phyloP scores from a whole-genome alignment of 2,329 filamentous ascomycete genomes.

The Chrysoporthe deuterocubensis region DNA sequence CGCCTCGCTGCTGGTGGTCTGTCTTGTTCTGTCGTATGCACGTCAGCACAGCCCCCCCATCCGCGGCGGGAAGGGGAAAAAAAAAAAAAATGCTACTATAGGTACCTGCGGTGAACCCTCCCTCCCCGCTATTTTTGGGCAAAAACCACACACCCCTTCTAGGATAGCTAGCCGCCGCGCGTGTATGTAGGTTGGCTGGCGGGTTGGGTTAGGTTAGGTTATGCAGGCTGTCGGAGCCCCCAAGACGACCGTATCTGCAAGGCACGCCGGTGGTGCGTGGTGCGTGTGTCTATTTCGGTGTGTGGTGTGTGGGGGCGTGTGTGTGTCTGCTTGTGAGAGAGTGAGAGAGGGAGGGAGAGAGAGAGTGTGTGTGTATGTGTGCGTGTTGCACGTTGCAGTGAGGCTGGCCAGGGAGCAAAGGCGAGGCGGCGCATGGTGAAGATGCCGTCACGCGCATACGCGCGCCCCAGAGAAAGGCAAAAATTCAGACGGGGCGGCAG shows the following conservation, averaged over 20 bases:
- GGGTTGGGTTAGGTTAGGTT: not conserved
- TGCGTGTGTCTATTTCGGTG: slow-evolving; percentile 1
- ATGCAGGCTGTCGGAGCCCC: slow-evolving; percentile 2
- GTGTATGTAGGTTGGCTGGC: not conserved
- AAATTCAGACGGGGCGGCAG: not conserved
- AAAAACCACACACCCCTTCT: not conserved
- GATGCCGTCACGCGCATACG: no score
- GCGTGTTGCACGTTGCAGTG: slow-evolving; percentile 1
- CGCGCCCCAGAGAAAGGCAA: not conserved
- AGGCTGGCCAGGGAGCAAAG: not conserved
- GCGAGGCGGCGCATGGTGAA: no score
- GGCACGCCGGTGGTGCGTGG: not conserved
- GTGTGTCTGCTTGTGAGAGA: not conserved
- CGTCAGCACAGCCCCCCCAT: slow-evolving; percentile 23
- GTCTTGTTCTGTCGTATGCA: not conserved
- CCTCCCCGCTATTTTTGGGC: not conserved
- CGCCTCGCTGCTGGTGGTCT: not conserved
- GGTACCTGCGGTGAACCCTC: no score
- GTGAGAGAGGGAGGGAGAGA: no score
- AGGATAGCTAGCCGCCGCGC: not conserved
- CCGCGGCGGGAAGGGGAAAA: not conserved
- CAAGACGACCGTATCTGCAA: not conserved
- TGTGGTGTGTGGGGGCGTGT: not conserved
- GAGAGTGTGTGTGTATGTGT: not conserved
- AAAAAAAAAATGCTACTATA: not conserved